Percentiles rank a stretch among this genome's conserved stretches.
These are phyloP conservation scores for Linnemannia elongata DNA, from an alignment of 192 early-diverging fungal species.

Conservation along the genomic window DNA sequence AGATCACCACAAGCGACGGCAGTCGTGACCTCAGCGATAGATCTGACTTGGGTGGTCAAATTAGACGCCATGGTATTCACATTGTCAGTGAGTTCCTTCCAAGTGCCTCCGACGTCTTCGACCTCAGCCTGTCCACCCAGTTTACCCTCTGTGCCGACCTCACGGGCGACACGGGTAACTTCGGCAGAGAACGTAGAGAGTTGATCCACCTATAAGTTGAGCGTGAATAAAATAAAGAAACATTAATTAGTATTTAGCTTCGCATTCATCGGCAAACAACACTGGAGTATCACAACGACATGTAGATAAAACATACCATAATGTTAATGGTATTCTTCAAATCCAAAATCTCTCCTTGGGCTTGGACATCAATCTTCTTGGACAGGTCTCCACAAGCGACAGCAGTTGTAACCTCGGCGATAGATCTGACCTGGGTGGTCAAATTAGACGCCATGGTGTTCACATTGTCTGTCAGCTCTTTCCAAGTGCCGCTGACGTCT, in stretches of 20 bases:
- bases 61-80: conserved; percentile 68
- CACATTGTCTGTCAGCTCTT: conserved; percentile 64
- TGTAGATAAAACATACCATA: not conserved
- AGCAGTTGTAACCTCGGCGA: conserved; percentile 70
- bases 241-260: no score
- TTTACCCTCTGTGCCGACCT: conserved; percentile 66
- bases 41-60: conserved; percentile 60
- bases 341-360: conserved; percentile 68
- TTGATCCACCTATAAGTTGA: conserved; percentile 16
- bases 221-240: not conserved
- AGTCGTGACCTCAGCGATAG: conserved; percentile 58
- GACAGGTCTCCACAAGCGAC: conserved; percentile 68
- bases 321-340: conserved; percentile 71
- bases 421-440: conserved; percentile 66
- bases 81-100: conserved; percentile 63
- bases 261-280: not conserved
- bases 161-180: conserved; percentile 63
- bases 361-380: conserved; percentile 63
- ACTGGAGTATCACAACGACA: not conserved
- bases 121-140: conserved; percentile 64
- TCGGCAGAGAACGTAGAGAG: conserved; percentile 51
- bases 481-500: conserved; percentile 35
- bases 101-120: conserved; percentile 39
- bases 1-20: conserved; percentile 60
- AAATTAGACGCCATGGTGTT: conserved; percentile 68